Percentiles rank a stretch among this genome's conserved stretches.
phyloP scores from a whole-genome alignment of 306 rosid species.

The Malus fusca region DNA sequence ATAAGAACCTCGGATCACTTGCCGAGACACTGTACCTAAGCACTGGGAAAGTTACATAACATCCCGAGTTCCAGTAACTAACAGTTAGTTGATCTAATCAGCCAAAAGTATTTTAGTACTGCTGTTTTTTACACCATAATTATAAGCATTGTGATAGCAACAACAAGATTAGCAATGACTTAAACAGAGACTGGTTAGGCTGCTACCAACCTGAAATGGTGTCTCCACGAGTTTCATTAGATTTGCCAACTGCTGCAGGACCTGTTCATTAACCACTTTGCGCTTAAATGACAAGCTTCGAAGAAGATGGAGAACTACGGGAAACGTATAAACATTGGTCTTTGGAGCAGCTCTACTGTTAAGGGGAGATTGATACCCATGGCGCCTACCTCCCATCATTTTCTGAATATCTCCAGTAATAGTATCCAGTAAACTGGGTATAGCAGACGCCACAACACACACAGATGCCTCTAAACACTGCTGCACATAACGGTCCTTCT shows the following conservation, averaged over 20 bases:
- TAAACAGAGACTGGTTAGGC: conserved; percentile 5
- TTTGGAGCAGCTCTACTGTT: conserved; percentile 71
- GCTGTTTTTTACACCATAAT: background rate
- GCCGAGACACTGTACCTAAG: background rate
- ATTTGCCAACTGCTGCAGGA: conserved; percentile 75
- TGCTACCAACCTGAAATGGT: conserved; percentile 72
- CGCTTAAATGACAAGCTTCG: conserved; percentile 77
- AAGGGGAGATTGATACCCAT: conserved; percentile 68
- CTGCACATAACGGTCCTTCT: conserved; percentile 68
- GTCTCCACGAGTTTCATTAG: conserved; percentile 68
- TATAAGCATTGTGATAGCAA: background rate
- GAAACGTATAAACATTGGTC: conserved; percentile 71
- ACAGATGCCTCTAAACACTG: conserved; percentile 76
- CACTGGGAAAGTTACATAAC: background rate
- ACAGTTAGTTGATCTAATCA: background rate
- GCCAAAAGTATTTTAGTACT: background rate
- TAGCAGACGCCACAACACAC: conserved; percentile 59
- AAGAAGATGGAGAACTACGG: conserved; percentile 92
- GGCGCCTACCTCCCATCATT: conserved; percentile 89
- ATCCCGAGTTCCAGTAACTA: background rate
- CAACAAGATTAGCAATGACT: background rate
- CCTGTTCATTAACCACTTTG: conserved; percentile 65
- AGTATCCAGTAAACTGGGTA: conserved; percentile 76
- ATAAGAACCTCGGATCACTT: background rate
- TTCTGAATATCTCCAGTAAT: conserved; percentile 80